Evolutionary conservation across 495 filamentous ascomycete species (phyloP), one percentile per base, ranked within the genome.

Genomic region (Astrothelium macrocarpum): DNA sequence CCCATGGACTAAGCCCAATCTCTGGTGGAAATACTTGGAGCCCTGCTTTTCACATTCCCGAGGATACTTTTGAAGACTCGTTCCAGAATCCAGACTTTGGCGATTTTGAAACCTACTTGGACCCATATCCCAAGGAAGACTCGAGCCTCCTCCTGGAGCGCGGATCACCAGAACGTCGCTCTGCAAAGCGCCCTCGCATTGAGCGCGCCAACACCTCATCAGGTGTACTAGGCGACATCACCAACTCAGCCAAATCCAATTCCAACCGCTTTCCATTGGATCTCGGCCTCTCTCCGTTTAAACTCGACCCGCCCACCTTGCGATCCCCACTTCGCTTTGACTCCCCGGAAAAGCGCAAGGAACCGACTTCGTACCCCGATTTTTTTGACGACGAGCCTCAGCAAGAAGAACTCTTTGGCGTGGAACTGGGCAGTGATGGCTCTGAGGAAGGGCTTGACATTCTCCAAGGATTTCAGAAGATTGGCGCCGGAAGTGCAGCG

Each of bases 391-490:
- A 85, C 62, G 76, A 72, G 62, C 75, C 28, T 70, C 69, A 78
- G 67, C 81, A 81, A 43, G 83, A 85, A 59, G 84, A 86, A 62
- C 73, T 89, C 56, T 90, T 89, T 68, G 78, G 78, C 53, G 77
- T 85, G 64, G 79, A 87, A 31, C 16, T 84, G 66, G 73, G 68
- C 71, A 72, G 75, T 26, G 83, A 86, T 32, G 83, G 81, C 32
- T 79, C 82, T 53, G 83, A 80, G 67, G 75, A 77, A 9, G 84
- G 86, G 1, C 80, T 95, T 53, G 91, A 96, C 74, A 86, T 97
- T 62, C 80, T 92, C 60, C 88, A 91, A 71, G 91, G 90, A 7
- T 96, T 96, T 69, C 87, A 90, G 73, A 91, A 90, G 74, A 96
- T 96, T 74, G 90, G 90, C 62, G 84, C 71, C 5, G 45, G 45